Evolutionary conservation across 73 alveolate genomes (phyloP).

Genomic region (Uronychia binucleata): DNA sequence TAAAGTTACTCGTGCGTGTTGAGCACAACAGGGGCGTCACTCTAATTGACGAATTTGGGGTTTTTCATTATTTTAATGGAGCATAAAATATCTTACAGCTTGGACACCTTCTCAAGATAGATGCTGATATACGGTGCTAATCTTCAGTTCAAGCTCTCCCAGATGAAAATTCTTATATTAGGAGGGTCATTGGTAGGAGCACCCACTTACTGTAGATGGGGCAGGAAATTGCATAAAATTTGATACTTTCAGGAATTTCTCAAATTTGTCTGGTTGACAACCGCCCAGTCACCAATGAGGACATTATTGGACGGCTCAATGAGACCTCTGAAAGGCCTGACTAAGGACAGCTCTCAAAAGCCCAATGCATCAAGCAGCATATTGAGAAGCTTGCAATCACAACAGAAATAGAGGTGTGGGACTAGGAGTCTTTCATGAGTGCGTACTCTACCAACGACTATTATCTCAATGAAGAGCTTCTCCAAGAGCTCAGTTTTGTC

Average conservation of each 20-base stretch:
- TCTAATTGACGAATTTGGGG: not conserved
- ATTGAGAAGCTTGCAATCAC: not conserved
- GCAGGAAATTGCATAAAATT: not conserved
- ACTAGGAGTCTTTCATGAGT: not conserved
- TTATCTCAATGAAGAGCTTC: not conserved
- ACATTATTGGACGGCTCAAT: not conserved
- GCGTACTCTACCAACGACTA: not conserved
- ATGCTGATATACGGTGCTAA: not conserved
- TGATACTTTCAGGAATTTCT: not conserved
- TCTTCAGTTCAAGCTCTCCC: not conserved
- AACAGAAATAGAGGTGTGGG: not conserved
- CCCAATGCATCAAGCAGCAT: not conserved
- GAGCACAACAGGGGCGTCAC: not conserved
- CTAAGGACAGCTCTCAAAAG: not conserved
- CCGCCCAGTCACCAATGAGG: not conserved
- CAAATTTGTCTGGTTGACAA: not conserved
- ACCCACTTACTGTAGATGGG: not conserved
- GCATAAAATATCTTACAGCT: not conserved
- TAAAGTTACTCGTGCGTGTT: not conserved
- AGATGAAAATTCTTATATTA: not conserved
- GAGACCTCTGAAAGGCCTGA: not conserved
- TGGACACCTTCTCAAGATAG: not conserved
- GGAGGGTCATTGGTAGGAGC: not conserved
- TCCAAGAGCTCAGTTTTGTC: not conserved
- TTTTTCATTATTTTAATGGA: not conserved